Evolutionary conservation across 202 grass and related monocot species (phyloP), one percentile per base, ranked within the genome.

Genomic region (Hordeum pubiflorum): DNA sequence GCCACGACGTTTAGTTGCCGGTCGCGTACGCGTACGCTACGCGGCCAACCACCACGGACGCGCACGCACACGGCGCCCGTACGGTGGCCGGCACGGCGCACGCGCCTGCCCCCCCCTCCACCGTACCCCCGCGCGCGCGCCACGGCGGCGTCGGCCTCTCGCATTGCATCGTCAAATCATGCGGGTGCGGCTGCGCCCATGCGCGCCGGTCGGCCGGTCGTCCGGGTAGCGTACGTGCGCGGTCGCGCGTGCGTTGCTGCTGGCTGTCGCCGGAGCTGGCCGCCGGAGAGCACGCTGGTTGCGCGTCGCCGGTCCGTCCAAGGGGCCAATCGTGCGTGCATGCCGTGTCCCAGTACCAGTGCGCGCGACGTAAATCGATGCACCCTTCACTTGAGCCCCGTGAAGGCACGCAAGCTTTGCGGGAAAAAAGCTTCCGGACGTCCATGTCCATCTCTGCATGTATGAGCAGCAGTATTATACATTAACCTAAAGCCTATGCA

Each of bases 101-200:
- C 55, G 20, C 44, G 17, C 50, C 50, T n/a, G 17, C 50, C 17
- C 46, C 17, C 46, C 50, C 17, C 0, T 8, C 17, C 50, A 3
- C 17, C 17, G 17, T n/a, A 8, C 17, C 50, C 17, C 5, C 50
- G 4, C 50, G 17, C 50, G 50, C 17, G 17, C 50, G 17, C 17
- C 50, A n/a, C 59, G 26, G 5, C 59, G 10, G 58, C 58, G 58
- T 58, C 56, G 10, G 20, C 17, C 50, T 22, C 59, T 26, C 2
- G 37, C 21, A 2, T 15, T 13, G 75, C 59, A 10, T 67, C 31
- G 80, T 88, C 76, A 75, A 69, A 69, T 80, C 86, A 57, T 10
- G 17, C 26, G n/a, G 44, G 20, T 0, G 50, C 48, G 6, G 24
- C 32, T 18, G 55, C 4, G 60, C 44, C 29, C 65, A 14, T n/a